Evolutionary conservation across 2,329 filamentous ascomycete genomes (phyloP), one percentile per base, ranked within the genome.

Genomic region (Diplodia scrobiculata): DNA sequence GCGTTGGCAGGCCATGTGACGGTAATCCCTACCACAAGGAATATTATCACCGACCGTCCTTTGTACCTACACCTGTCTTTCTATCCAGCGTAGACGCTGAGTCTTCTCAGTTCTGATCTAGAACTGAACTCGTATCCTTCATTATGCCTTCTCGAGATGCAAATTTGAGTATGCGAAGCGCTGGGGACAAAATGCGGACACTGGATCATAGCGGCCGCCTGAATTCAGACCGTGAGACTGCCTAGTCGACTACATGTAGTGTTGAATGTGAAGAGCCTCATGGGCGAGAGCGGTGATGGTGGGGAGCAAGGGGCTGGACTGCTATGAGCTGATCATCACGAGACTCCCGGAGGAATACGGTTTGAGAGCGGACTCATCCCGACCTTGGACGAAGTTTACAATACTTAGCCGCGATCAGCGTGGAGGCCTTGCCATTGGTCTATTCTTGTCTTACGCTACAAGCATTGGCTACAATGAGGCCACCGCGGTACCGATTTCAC

Each of bases 371-470:
- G 6, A 45, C 13, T n/a, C 36, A 25, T 17, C n/a, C 7, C 5
- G n/a, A 19, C 21, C 17, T 48, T 9, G n/a, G 14, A 13, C 41
- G 1, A 60, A n/a, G 3, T 10, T 50, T 36, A 50, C 58, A 50
- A 25, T 62, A 27, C 41, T 11, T 6, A 14, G 27, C 6, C 9
- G 34, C 14, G 19, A 14, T 7, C 9, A 34, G 14, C 17, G 10
- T 10, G 2, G 21, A 25, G 10, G 3, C 6, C 21, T 45, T 7
- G 5, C 9, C n/a, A 59, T 59, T 59, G 54, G 54, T 59, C 36
- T 69, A 52, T 71, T 71, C 17, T 45, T 45, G 19, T 19, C n/a
- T 45, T 45, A 45, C 41, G 17, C 2, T 9, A 68, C 73, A 50
- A 66, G 67, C 68, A 11, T 25, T 34, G 36, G 34, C 52, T 19